Evolutionary conservation across 331 rosid genomes (phyloP), one percentile per base, ranked within the genome.

Genomic region (Ulmus americana): DNA sequence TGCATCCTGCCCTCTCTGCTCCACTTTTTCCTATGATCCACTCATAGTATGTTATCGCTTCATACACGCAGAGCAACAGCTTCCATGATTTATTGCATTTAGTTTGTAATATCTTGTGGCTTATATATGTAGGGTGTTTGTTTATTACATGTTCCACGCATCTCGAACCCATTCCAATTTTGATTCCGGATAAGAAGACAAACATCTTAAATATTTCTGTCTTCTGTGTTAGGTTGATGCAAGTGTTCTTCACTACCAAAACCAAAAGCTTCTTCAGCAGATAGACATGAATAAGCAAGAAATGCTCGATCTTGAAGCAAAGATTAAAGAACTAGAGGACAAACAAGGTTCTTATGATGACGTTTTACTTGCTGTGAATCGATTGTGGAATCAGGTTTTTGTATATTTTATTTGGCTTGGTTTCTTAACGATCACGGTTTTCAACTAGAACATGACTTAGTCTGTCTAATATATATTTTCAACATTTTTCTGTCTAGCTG

Each of bases 241-340:
- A 14, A 73, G 81, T 28, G 83, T 75, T 52, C 90, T 94, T 46
- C 95, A 94, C 58, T 70, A 73, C 70, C 91, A 89, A 74, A 94
- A 92, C 66, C 97, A 94, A 80, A 84, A 78, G 67, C 95, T 94
- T 59, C 89, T 79, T 80, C 95, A 83, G 69, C 86, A 83, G 81
- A 85, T 76, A 61, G 91, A 89, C 35, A 28, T 53, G 42, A 91
- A 94, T 64, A 94, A 87, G 76, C 81, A 82, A 7, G 88, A 83
- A 68, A 74, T 94, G 81, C 91, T 76, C 54, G 88, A 79, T 22
- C 85, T 94, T 35, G 90, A 87, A 63, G 76, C 60, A 10, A 85
- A 83, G 55, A 75, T 86, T 22, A 70, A 67, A 72, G 76, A 77
- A 41, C 73, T 89, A 42, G 81, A 85, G 70, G 79, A 76, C 54